Evolutionary conservation across 768 basidiomycete species (phyloP).

Genomic region (Fomitopsis pulvina): DNA sequence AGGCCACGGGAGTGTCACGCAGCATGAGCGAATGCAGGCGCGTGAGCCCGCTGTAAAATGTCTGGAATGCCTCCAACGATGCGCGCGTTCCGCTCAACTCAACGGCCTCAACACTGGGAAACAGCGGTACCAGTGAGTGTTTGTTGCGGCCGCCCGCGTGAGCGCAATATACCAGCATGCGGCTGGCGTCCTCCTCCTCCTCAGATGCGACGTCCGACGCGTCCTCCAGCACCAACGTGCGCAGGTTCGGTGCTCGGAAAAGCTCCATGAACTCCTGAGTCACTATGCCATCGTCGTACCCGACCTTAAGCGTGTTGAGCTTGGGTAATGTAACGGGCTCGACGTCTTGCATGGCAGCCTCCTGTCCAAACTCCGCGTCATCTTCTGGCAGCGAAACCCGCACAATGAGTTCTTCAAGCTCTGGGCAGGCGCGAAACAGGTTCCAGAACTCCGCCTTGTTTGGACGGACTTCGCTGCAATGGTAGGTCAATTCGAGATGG

Average conservation of each 20-base stretch:
- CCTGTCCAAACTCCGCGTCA: conserved; percentile 15
- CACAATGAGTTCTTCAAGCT: conserved; percentile 37
- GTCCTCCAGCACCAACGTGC: conserved; percentile 37
- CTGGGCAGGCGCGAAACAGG: conserved; percentile 35
- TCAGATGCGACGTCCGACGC: conserved; percentile 33
- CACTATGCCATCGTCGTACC: conserved; percentile 35
- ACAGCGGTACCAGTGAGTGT: conserved; percentile 18
- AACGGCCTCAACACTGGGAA: conserved; percentile 31
- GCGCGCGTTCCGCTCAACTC: conserved; percentile 33
- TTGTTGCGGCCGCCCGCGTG: neutral
- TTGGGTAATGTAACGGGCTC: conserved; percentile 29
- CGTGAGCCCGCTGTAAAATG: conserved; percentile 14
- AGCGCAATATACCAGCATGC: conserved; percentile 20
- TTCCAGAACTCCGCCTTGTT: conserved; percentile 34
- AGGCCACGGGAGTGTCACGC: conserved; percentile 1
- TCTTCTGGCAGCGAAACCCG: conserved; percentile 39
- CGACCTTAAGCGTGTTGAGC: conserved; percentile 35
- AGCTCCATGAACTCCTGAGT: conserved; percentile 33
- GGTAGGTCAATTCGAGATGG: conserved; percentile 45
- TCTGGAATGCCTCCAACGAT: conserved; percentile 16
- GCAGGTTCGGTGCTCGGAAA: conserved; percentile 34
- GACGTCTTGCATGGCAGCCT: conserved; percentile 10
- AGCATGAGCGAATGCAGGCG: conserved; percentile 17
- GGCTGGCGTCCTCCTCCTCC: conserved; percentile 27
- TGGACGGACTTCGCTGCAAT: conserved; percentile 49